These are phyloP conservation scores for Verticillium dahliae DNA, from an alignment of 2,329 filamentous ascomycete species.

Conservation along the genomic window DNA sequence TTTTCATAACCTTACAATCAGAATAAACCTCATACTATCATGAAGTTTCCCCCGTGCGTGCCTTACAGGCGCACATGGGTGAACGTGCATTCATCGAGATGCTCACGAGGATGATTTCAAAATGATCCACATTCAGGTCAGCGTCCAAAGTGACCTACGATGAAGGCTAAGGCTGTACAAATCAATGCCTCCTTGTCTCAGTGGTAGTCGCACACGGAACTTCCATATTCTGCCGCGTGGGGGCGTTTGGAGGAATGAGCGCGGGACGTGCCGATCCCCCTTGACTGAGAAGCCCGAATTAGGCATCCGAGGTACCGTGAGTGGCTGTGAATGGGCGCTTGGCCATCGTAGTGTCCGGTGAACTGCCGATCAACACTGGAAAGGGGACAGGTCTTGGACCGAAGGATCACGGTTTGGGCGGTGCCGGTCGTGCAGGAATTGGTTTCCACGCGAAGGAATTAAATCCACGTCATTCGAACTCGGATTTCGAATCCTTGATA, in stretches of 20 bases:
- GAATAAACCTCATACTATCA: too few species aligned
- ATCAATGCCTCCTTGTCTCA: neutral
- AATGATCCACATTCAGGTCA: neutral
- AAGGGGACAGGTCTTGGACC: neutral
- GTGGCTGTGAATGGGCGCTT: neutral
- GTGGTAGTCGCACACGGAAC: neutral
- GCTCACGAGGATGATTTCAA: neutral
- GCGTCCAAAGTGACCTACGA: neutral
- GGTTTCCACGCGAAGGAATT: neutral
- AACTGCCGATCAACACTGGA: neutral
- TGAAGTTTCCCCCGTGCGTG: too few species aligned
- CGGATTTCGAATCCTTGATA: neutral
- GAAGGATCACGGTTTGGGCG: neutral
- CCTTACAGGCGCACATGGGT: too few species aligned
- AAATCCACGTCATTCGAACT: neutral
- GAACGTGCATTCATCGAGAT: neutral
- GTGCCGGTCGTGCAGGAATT: neutral
- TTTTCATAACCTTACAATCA: too few species aligned
- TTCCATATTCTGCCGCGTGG: neutral
- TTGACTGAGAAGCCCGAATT: neutral
- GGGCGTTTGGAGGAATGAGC: neutral
- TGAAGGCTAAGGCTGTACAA: neutral
- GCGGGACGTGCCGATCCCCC: neutral
- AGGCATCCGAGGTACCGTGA: neutral
- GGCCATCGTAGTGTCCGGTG: neutral